Percentiles rank a stretch among this genome's conserved stretches.
Conservation (phyloP, 2,329 filamentous ascomycete genomes). For the Phyllosticta ampelicida region DNA sequence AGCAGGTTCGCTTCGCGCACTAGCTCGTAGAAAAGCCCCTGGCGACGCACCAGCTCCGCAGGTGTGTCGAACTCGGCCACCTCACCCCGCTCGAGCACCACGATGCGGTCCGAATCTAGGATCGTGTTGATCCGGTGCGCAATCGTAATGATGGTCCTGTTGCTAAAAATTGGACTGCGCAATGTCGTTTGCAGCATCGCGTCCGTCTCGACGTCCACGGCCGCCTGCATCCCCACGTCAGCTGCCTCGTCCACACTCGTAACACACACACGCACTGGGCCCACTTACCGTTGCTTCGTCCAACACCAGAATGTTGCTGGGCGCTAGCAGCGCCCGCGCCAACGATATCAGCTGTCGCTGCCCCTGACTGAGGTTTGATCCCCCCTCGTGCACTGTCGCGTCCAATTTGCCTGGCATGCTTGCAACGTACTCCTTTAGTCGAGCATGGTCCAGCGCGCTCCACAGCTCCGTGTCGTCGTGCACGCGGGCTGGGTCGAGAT, state of each 20-base stretch:
- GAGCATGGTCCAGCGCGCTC: conserved; percentile 90
- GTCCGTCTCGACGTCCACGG: conserved; percentile 60
- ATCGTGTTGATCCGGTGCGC: conserved; percentile 98
- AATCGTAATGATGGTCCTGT: conserved; percentile 96
- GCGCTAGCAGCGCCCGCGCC: conserved; percentile 84
- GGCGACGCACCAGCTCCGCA: conserved; percentile 59
- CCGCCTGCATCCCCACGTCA: conserved; percentile 37
- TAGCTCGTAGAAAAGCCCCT: conserved; percentile 76
- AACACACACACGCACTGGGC: not conserved
- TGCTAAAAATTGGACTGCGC: conserved; percentile 60
- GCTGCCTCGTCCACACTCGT: not conserved
- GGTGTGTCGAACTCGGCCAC: conserved; percentile 92
- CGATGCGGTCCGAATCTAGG: conserved; percentile 74
- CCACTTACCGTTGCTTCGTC: conserved; percentile 78
- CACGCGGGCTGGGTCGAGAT: conserved; percentile 86
- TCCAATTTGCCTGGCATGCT: conserved; percentile 84
- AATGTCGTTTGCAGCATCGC: conserved; percentile 53
- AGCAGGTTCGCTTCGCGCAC: conserved; percentile 82
- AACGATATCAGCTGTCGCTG: conserved; percentile 91
- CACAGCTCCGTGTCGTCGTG: conserved; percentile 96
- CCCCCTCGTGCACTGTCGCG: conserved; percentile 85
- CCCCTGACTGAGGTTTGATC: conserved; percentile 89
- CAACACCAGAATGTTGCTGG: conserved; percentile 91
- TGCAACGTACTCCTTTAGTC: conserved; percentile 79
- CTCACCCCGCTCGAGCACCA: conserved; percentile 82